Percentiles rank a stretch among this genome's conserved stretches.
These are phyloP conservation scores for Leccinum broughii DNA, from an alignment of 768 basidiomycete species.

Conservation along the genomic window DNA sequence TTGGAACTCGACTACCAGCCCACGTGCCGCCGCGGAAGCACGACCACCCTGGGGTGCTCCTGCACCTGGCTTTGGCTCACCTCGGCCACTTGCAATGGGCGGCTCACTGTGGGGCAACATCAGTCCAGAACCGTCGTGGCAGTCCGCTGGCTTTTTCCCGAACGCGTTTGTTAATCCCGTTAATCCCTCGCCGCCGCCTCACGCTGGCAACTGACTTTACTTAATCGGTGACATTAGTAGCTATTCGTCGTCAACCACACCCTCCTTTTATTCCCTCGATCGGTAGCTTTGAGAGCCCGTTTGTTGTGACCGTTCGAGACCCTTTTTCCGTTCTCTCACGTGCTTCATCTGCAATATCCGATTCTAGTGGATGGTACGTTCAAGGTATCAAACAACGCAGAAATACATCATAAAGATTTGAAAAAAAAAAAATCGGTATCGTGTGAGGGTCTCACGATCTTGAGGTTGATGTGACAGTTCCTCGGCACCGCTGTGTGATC, in stretches of 20 bases:
- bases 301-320: constrained; percentile 13
- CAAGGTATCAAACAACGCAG: constrained; percentile 29
- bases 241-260: not conserved
- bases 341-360: constrained; percentile 33
- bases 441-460: not conserved
- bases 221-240: constrained; percentile 22
- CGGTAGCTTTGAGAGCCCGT: not conserved
- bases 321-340: constrained; percentile 1
- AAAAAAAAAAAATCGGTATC: constrained; percentile 21
- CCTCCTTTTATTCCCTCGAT: not conserved
- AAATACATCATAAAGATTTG: constrained; percentile 42
- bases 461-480: not conserved
- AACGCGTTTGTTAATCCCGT: constrained; percentile 47
- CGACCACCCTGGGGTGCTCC: constrained; percentile 51
- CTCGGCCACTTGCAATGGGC: constrained; percentile 36
- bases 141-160: constrained; percentile 48
- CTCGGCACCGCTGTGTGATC: too few species aligned
- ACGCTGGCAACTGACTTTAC: constrained; percentile 32
- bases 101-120: constrained; percentile 44
- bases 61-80: constrained; percentile 37
- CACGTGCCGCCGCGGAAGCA: constrained; percentile 42
- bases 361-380: constrained; percentile 15
- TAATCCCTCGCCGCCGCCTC: constrained; percentile 52
- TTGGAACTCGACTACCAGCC: constrained; percentile 49
- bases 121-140: constrained; percentile 49